phyloP scores from a whole-genome alignment of 306 rosid genomes.

The Alnus glutinosa region DNA sequence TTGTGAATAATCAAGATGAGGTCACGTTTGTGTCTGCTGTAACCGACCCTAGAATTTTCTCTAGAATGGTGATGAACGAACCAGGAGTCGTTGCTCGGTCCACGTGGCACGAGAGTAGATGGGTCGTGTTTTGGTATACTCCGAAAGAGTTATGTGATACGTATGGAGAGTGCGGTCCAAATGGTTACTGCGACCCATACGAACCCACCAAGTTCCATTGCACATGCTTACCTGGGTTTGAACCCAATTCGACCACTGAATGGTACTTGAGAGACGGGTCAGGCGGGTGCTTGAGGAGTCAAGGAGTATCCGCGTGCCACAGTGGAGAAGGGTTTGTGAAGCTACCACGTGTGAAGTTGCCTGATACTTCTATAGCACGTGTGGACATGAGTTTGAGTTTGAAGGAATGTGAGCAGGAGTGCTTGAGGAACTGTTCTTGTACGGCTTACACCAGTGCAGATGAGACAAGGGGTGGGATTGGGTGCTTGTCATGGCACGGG shows the following conservation, averaged over 20 bases:
- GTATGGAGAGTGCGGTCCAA: constrained; percentile 52
- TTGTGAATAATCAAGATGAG: constrained; percentile 17
- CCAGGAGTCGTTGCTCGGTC: constrained; percentile 27
- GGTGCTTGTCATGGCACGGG: constrained; percentile 63
- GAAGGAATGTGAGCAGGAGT: constrained; percentile 40
- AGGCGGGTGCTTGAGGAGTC: constrained; percentile 56
- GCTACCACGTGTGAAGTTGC: constrained; percentile 46
- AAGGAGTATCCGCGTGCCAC: constrained; percentile 38
- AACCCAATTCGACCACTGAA: constrained; percentile 39
- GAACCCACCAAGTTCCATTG: constrained; percentile 38
- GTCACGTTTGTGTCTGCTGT: constrained; percentile 8
- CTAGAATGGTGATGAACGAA: constrained; percentile 26
- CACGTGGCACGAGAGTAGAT: constrained; percentile 40
- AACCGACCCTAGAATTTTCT: constrained; percentile 16
- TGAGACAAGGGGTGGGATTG: constrained; percentile 36
- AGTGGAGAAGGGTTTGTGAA: constrained; percentile 68
- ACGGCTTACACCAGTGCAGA: constrained; percentile 48
- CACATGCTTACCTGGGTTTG: constrained; percentile 61
- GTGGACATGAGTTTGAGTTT: constrained; percentile 24
- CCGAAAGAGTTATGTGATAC: constrained; percentile 50
- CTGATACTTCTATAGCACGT: constrained; percentile 45
- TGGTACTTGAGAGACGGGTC: constrained; percentile 50
- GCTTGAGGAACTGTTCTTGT: constrained; percentile 63
- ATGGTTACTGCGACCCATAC: constrained; percentile 47
- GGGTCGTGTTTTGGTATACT: constrained; percentile 45